A percentile compares a stretch with the other conserved stretches of the same genome.
Conservation (phyloP, 768 basidiomycete genomes). For the Boletus huronensis region DNA sequence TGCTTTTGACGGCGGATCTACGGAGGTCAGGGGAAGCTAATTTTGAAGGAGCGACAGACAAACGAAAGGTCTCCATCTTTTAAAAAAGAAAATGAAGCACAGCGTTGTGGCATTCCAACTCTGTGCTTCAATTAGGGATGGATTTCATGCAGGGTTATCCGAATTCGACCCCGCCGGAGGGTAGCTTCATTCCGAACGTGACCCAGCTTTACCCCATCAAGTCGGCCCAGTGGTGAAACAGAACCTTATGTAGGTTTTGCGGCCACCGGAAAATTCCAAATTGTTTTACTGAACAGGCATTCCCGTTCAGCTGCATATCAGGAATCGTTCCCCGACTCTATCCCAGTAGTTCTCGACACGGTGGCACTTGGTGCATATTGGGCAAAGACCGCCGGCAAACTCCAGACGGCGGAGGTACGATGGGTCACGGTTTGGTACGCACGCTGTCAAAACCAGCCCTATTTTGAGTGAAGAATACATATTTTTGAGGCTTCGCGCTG, state of each 20-base stretch:
- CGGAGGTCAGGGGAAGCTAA: background rate
- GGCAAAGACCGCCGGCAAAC: conserved; percentile 7
- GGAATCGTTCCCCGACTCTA: conserved; percentile 5
- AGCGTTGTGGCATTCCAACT: background rate
- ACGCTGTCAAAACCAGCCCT: conserved; percentile 24
- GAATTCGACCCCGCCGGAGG: background rate
- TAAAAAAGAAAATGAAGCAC: background rate
- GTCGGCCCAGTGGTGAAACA: conserved; percentile 6
- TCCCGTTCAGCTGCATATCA: conserved; percentile 13
- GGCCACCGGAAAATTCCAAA: background rate
- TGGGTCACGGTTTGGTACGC: conserved; percentile 3
- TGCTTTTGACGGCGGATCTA: conserved; percentile 16
- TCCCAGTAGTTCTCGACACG: conserved; percentile 12
- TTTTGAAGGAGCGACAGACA: background rate
- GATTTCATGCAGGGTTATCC: background rate
- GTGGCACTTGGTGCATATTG: conserved; percentile 6
- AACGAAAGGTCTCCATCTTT: background rate
- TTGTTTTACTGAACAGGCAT: background rate
- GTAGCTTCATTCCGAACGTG: background rate
- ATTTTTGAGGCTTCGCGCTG: conserved; percentile 8
- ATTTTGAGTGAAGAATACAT: conserved; percentile 10
- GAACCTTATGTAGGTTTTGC: conserved; percentile 12
- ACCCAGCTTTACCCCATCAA: conserved; percentile 9
- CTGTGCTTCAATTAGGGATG: conserved; percentile 1
- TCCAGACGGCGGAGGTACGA: conserved; percentile 16